Evolutionary conservation across 257 asterid genomes (phyloP), one percentile per base, ranked within the genome.

Genomic region (Vinca minor): DNA sequence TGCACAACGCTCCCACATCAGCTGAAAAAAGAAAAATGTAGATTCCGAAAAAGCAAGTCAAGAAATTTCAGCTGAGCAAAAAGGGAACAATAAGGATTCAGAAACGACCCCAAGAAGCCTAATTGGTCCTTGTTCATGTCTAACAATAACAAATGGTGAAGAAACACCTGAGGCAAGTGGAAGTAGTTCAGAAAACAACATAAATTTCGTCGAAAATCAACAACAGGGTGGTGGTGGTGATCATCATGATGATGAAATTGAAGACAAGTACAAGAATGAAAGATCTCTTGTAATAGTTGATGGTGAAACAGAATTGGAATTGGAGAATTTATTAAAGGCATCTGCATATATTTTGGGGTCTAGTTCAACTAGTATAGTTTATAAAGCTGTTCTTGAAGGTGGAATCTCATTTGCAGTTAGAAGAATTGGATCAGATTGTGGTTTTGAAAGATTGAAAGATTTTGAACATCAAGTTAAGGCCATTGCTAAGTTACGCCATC

Each of bases 301-400:
- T 20, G 95, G 93, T 0, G 96, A 87, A 65, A 82, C 88, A 0
- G 83, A 81, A 59, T 63, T 92, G 0, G 94, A 87, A 10, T 62
- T 79, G 20, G 98, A 92, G 73, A 85, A 81, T 5, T 48, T 92
- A 62, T 56, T 92, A 9, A 84, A 84, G 74, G 98, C 98, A 12
- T 89, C 98, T 18, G 98, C 98, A 0, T 89, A 85, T 63, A 81
- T 89, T 6, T 75, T 92, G 34, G 96, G 98, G 1, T 89, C 98
- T 38, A 80, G 84, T 50, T 85, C 91, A 5, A 67, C 76, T 41
- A 77, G 84, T 63, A 85, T 92, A 8, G 89, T 92, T 8, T 92
- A 92, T 74, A 89, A 87, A 61, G 97, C 97, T 8, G 98, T 92
- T 57, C 84, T 92, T 17, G 84, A 79, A 23, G 84, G 81, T n/a